Evolutionary conservation across 257 asterid species (phyloP).

Genomic region (Solanum dulcamara): DNA sequence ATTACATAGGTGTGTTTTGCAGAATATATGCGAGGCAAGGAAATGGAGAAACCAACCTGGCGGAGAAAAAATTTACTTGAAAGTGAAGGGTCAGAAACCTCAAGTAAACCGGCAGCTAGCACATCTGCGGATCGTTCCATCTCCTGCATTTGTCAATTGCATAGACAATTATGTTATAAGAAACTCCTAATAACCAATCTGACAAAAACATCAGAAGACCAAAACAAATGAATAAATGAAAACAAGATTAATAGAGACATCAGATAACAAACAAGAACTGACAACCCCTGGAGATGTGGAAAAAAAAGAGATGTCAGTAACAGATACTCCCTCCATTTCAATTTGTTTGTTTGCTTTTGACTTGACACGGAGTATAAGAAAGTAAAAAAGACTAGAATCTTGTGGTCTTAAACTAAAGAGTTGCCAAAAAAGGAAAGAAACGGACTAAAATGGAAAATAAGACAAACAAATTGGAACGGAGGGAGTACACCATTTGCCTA

Average conservation of each 20-base stretch:
- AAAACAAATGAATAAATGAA: background rate
- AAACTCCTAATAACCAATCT: background rate
- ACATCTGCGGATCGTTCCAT: conserved; percentile 99
- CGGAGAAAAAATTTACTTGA: conserved; percentile 77
- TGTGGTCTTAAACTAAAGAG: background rate
- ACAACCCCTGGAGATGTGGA: background rate
- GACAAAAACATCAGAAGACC: background rate
- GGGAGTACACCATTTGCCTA: background rate
- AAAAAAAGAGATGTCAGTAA: background rate
- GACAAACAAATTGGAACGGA: background rate
- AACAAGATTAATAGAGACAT: background rate
- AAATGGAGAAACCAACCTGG: conserved; percentile 48
- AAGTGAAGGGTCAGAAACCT: conserved; percentile 80
- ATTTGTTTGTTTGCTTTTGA: background rate
- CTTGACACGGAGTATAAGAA: background rate
- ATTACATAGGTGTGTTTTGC: background rate
- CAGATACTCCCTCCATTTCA: background rate
- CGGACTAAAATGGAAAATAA: background rate
- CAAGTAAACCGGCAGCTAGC: conserved; percentile 97
- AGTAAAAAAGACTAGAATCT: background rate
- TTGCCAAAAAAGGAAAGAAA: background rate
- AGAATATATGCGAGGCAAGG: background rate
- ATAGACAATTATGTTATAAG: conserved; percentile 3
- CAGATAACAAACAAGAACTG: background rate
- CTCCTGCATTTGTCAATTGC: conserved; percentile 42